A percentile compares a stretch with the other conserved stretches of the same genome.
phyloP scores from a whole-genome alignment of 2,329 filamentous ascomycete genomes.

The Gliomastix tumulicola region DNA sequence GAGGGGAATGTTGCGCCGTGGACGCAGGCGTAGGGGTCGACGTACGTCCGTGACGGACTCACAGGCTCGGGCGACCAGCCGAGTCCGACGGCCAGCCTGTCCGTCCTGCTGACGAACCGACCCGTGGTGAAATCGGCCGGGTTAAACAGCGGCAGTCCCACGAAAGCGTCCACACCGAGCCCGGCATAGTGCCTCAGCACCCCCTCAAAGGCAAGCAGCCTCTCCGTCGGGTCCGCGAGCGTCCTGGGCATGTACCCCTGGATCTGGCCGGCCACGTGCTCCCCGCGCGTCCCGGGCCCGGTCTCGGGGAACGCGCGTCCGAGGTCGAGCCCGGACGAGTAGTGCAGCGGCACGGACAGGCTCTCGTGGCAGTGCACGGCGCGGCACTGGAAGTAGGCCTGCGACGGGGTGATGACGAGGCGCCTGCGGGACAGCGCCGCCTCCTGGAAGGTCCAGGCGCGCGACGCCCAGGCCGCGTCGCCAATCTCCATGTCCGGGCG shows the following conservation, averaged over 20 bases:
- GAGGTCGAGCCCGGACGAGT: conserved; percentile 17
- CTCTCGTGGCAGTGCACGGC: conserved; percentile 28
- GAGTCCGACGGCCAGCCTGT: conserved; percentile 23
- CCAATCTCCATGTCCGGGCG: conserved; percentile 25
- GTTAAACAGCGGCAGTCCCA: conserved; percentile 27
- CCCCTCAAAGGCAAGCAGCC: conserved; percentile 24
- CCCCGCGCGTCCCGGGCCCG: conserved; percentile 12
- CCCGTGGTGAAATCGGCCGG: conserved; percentile 18
- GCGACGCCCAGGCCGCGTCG: conserved; percentile 23
- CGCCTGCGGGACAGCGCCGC: conserved; percentile 24
- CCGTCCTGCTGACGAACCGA: conserved; percentile 18
- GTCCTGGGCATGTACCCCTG: conserved; percentile 21
- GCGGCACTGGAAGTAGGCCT: conserved; percentile 29
- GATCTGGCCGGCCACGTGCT: conserved; percentile 17
- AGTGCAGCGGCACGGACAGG: conserved; percentile 21
- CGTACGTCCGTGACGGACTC: conserved; percentile 7
- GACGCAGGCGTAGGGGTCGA: conserved; percentile 1
- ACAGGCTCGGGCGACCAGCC: conserved; percentile 22
- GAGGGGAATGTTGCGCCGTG: conserved; percentile 21
- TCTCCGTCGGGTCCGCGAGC: conserved; percentile 16
- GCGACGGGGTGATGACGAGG: conserved; percentile 26
- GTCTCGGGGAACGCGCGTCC: conserved; percentile 5
- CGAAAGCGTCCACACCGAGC: conserved; percentile 16
- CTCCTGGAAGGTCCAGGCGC: conserved; percentile 28
- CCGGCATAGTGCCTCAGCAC: conserved; percentile 20